A percentile compares a stretch with the other conserved stretches of the same genome.
Evolutionary conservation across 1,284 basidiomycete genomes (phyloP).

Genomic region (Ceratobasidium sp.): DNA sequence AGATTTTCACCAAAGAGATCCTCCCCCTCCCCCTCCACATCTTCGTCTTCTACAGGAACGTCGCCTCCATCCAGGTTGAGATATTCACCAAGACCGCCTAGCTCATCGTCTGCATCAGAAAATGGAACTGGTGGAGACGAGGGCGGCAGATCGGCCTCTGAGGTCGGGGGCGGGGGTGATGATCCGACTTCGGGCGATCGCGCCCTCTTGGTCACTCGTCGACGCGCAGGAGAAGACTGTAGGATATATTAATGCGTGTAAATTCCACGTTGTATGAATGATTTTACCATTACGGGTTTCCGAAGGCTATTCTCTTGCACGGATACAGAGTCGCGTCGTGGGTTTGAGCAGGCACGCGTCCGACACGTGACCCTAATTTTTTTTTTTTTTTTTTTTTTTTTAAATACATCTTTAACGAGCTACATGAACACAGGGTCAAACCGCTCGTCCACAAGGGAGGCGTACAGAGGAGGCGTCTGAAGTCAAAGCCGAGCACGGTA

Average conservation of each 20-base stretch:
- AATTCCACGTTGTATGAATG: not conserved
- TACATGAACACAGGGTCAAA: no score
- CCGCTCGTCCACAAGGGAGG: no score
- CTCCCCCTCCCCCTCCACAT: conserved; percentile 87
- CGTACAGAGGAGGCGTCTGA: no score
- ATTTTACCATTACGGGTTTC: conserved; percentile 18
- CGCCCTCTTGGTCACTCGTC: conserved; percentile 39
- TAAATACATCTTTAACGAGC: no score
- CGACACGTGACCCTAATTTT: conserved; percentile 7
- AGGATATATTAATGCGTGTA: not conserved
- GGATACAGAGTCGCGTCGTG: conserved; percentile 32
- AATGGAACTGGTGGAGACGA: conserved; percentile 84
- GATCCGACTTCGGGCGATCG: conserved; percentile 37
- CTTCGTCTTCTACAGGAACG: conserved; percentile 73
- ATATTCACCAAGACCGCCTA: conserved; percentile 73
- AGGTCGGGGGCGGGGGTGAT: conserved; percentile 27
- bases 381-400: not conserved
- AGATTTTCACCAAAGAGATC: conserved; percentile 87
- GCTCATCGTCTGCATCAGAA: conserved; percentile 86
- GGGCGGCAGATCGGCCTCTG: conserved; percentile 69
- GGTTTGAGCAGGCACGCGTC: conserved; percentile 21
- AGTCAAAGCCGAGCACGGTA: no score
- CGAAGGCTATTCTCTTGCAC: not conserved
- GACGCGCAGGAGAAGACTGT: conserved; percentile 32
- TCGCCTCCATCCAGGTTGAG: conserved; percentile 61